Evolutionary conservation across 768 basidiomycete genomes (phyloP), one percentile per base, ranked within the genome.

Genomic region (Zangia roseola): DNA sequence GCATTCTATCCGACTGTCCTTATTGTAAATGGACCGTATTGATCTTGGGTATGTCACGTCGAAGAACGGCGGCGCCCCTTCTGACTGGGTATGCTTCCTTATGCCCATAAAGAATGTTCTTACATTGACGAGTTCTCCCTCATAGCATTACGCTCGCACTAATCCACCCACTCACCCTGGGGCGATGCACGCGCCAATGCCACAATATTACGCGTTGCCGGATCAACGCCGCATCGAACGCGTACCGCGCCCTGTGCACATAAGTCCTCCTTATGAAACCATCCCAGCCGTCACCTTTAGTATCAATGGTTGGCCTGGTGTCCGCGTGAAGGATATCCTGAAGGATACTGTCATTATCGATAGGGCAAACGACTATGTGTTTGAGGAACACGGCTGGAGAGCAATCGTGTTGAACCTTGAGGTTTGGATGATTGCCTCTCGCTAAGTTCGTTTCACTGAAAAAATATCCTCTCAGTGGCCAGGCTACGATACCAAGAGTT

Each of bases 111-210:
- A 8, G 25, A 7, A 17, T 5, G 2, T 21, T 9, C 34, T 28
- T 5, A 9, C 44, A 1, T 24, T 44, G 23, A 59, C 46, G 24
- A 23, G 33, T 25, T 23, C 4, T 16, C n/a, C n/a, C 9, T 21
- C 10, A 49, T 30, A 66, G 65, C 45, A 58, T 24, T 56, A 60
- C 5, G 4, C 23, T 5, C 34, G 38, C 6, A 16, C 28, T 1
- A 62, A 62, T 31, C 58, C 56, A 6, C 53, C 64, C 6, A 5
- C 10, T 16, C 64, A 67, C 17, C 64, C 64, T 0, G 47, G 49
- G 16, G 20, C 30, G 1, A 14, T 48, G 47, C 43, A 16, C n/a
- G 34, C 25, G 2, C 30, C 40, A 1, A 66, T 65, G 60, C 64
- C 65, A 43, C 41, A 34, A 13, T 24, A 48, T 19, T 61, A 44